A percentile compares a stretch with the other conserved stretches of the same genome.
Evolutionary conservation across 2,329 filamentous ascomycete genomes (phyloP).

Genomic region (Monilinia laxa): DNA sequence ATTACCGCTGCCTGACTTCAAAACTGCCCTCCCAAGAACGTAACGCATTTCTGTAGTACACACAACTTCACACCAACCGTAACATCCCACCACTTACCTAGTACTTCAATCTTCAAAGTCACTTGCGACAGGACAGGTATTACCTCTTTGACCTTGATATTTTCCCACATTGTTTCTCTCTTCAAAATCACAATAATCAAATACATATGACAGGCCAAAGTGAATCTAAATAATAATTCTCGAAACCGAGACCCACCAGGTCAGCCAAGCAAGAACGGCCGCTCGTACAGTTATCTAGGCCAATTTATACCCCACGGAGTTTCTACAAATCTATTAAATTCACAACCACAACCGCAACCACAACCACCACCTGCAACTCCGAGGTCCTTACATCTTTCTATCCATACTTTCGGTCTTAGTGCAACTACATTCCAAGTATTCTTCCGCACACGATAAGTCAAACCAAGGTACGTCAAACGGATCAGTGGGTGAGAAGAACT

Average conservation of each 20-base stretch:
- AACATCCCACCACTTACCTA: constrained; percentile 5
- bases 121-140: neutral
- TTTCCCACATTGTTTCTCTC: neutral
- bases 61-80: neutral
- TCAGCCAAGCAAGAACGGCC: constrained; percentile 3
- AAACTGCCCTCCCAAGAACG: no score
- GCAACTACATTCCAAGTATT: neutral
- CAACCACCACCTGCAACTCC: neutral
- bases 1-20: no score
- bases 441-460: neutral
- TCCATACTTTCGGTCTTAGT: neutral
- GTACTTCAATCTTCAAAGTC: constrained; percentile 10
- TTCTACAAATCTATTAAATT: constrained; percentile 15
- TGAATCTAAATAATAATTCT: neutral
- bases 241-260: constrained; percentile 7
- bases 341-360: neutral
- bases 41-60: no score
- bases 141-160: neutral
- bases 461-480: constrained; percentile 4
- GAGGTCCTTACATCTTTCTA: neutral
- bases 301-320: constrained; percentile 20
- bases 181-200: no score
- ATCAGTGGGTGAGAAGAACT: neutral
- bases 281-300: constrained; percentile 6
- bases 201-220: neutral